Percentiles rank a stretch among this genome's conserved stretches.
Evolutionary conservation across 148 eudicot genomes (phyloP).

Genomic region (Rhododendron molle): DNA sequence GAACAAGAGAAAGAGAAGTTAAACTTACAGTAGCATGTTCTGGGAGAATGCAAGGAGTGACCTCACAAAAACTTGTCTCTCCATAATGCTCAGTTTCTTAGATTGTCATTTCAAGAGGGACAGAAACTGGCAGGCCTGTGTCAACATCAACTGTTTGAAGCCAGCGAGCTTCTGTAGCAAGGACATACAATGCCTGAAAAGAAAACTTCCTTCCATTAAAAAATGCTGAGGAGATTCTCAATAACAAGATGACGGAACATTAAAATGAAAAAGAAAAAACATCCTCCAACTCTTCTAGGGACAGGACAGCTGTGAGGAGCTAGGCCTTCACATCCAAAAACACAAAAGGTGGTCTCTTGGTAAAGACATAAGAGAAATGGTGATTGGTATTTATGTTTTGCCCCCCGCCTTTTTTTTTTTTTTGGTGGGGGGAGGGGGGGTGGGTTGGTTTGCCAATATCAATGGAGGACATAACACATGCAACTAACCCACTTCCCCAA

Average conservation of each 20-base stretch:
- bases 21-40: slow-evolving; percentile 86
- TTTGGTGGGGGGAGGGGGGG: too few species aligned
- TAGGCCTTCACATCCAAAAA: not conserved
- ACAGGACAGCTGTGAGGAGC: not conserved
- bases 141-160: slow-evolving; percentile 95
- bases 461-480: not conserved
- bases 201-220: not conserved
- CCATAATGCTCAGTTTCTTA: slow-evolving; percentile 76
- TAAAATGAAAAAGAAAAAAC: not conserved
- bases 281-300: not conserved
- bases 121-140: slow-evolving; percentile 89
- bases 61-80: slow-evolving; percentile 90
- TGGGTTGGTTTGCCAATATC: not conserved
- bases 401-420: not conserved
- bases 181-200: slow-evolving; percentile 88
- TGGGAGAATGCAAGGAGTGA: slow-evolving; percentile 94
- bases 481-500: not conserved
- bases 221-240: not conserved
- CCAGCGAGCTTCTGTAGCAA: slow-evolving; percentile 97
- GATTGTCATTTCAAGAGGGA: slow-evolving; percentile 84
- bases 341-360: not conserved
- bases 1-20: not conserved
- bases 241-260: not conserved
- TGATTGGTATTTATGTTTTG: not conserved
- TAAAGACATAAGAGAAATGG: not conserved